Conservation (phyloP, 495 filamentous ascomycete species). For the Penicillium cinerascens region DNA sequence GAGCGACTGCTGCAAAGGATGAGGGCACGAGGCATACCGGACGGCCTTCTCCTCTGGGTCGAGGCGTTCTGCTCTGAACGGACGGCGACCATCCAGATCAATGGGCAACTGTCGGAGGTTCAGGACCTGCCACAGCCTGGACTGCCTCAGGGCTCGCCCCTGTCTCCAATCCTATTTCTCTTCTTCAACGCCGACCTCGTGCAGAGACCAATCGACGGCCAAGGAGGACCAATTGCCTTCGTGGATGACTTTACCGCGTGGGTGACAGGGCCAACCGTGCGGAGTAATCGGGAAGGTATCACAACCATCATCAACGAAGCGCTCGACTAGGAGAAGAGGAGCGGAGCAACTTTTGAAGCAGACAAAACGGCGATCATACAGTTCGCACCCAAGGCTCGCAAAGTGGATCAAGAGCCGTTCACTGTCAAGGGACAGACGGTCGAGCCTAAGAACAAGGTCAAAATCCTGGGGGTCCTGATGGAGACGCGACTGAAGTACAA, state of each 20-base stretch:
- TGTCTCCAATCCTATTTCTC: slow-evolving; percentile 13
- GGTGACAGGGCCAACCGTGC: slow-evolving; percentile 10
- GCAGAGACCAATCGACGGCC: slow-evolving; percentile 18
- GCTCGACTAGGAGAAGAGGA: slow-evolving; percentile 22
- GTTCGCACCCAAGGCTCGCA: slow-evolving; percentile 21
- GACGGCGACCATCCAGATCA: too few relatives aligned
- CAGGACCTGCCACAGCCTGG: too few relatives aligned
- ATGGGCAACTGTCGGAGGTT: too few relatives aligned
- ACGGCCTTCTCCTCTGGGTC: slow-evolving; percentile 29
- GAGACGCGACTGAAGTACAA: slow-evolving; percentile 25
- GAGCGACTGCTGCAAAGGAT: slow-evolving; percentile 32
- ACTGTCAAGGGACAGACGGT: slow-evolving; percentile 25
- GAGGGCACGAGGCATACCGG: slow-evolving; percentile 27
- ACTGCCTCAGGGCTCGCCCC: background rate
- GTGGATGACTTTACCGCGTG: slow-evolving; percentile 16
- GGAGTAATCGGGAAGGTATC: slow-evolving; percentile 19
- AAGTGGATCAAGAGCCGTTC: slow-evolving; percentile 20
- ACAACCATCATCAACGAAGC: slow-evolving; percentile 15
- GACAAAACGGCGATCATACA: slow-evolving; percentile 28
- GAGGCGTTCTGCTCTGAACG: slow-evolving; percentile 26
- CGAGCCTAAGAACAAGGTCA: slow-evolving; percentile 17
- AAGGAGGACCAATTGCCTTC: slow-evolving; percentile 16
- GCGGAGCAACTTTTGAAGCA: slow-evolving; percentile 26
- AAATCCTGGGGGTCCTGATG: slow-evolving; percentile 21
- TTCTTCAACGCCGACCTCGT: slow-evolving; percentile 30